Evolutionary conservation across 768 basidiomycete genomes (phyloP), one percentile per base, ranked within the genome.

Genomic region (Amanita rubescens): DNA sequence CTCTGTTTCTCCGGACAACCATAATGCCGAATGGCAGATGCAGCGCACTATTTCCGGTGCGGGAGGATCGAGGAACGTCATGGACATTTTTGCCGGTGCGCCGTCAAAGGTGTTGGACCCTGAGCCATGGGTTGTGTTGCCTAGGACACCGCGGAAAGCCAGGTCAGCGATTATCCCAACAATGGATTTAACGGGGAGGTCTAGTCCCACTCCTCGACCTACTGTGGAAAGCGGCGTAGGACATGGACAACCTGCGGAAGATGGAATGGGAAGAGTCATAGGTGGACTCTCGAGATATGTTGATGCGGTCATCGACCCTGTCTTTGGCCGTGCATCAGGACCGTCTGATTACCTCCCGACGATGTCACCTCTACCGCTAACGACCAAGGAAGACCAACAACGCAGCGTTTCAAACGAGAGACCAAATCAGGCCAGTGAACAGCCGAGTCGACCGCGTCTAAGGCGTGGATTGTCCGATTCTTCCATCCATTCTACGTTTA

Each of bases 51-150:
- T 45, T 20, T 25, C 41, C 7, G 51, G 55, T 44, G 12, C 37
- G 19, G 43, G 33, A 54, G 30, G 39, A 12, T 50, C 57, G 6
- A 54, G 62, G 22, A 75, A 71, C 50, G 70, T 94, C 24, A 87
- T 90, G 79, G 85, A 81, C 32, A 96, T 99, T 57, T 98, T 98
- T 61, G 95, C 93, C 0, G 95, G 95, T 34, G 93, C 92, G 2
- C 85, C 86, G 24, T 71, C 24, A 19, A 35, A 33, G 30, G 20
- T 69, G 25, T 65, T 69, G 3, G 58, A 69, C 10, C 67, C 71
- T 20, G 89, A 91, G 55, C 76, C 85, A 12, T 93, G 91, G 90
- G 73, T 91, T 33, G 77, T 90, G 59, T 90, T 1, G 79, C 85
- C 51, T 9, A 53, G 45, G 34, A 33, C 51, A 11, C 59, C 62